phyloP scores from a whole-genome alignment of 257 asterid genomes.

The Euphrasia confusa region DNA sequence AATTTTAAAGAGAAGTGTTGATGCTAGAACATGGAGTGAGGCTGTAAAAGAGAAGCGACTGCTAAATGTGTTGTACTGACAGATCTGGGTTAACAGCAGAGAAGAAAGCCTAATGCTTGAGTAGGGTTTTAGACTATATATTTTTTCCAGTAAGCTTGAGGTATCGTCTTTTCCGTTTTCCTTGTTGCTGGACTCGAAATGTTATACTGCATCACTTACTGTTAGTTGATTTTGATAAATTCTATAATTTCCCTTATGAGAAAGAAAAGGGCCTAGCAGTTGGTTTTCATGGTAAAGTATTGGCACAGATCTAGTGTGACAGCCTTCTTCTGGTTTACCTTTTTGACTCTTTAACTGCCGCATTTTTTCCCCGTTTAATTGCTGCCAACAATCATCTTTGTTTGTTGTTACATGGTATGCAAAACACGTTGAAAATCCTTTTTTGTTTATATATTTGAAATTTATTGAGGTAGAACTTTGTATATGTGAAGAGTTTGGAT shows the following conservation, averaged over 20 bases:
- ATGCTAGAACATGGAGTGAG: background rate
- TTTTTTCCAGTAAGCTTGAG: conserved; percentile 3
- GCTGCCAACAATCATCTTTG: conserved; percentile 13
- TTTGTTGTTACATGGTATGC: background rate
- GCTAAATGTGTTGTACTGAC: conserved; percentile 1
- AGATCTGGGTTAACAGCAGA: background rate
- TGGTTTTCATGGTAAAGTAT: background rate
- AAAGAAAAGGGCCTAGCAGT: background rate
- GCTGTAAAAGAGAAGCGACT: conserved; percentile 2
- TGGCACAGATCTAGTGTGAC: background rate
- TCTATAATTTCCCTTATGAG: background rate
- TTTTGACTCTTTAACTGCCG: background rate
- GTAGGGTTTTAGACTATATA: background rate
- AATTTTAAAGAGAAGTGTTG: background rate
- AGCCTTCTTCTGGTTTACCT: conserved; percentile 13
- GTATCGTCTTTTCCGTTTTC: background rate
- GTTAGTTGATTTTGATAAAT: background rate
- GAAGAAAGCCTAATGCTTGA: conserved; percentile 1
- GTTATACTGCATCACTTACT: conserved; percentile 3
- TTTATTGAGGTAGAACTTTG: too few relatives aligned
- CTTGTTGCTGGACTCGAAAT: background rate
- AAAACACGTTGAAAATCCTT: too few relatives aligned
- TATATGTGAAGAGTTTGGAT: too few relatives aligned
- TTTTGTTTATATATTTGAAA: too few relatives aligned
- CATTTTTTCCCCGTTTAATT: background rate